Evolutionary conservation across 2,329 filamentous ascomycete species (phyloP), one percentile per base, ranked within the genome.

Genomic region (Chaetomium strumarium): DNA sequence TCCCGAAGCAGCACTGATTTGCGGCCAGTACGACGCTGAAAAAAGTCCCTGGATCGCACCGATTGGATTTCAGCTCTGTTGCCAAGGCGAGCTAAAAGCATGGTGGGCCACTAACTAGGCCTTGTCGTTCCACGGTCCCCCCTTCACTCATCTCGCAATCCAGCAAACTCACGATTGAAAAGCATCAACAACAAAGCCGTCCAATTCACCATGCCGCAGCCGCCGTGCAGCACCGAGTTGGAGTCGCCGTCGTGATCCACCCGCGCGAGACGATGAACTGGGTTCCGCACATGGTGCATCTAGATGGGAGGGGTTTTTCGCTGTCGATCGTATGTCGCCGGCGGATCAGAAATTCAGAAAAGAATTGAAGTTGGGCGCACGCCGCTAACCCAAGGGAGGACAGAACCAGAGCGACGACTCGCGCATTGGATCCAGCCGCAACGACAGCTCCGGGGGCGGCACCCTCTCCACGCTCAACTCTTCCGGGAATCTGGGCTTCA

Each of bases 401-500:
- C 53, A 67, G 64, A 65, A 64, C 47, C 45, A 66, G 45, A 60
- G 57, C 46, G 41, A 36, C 17, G 51, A 53, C 30, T 12, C 19
- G 8, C 16, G 51, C 2, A 41, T 53, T 19, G 51, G 51, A 12
- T 53, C 51, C 29, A 36, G 51, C 31, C 70, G 73, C 46, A 66
- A 74, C 39, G 66, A 72, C 48, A 70, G 70, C 59, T 64, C 67
- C 2, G 71, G 69, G 4, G 62, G 64, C 56, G 65, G 68, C 57
- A 71, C 71, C 34, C 42, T 74, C 47, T 64, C 66, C 58, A 67
- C 68, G 31, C 41, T 67, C 42, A 63, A 65, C 14, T 55, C 64
- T 14, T 60, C 59, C 24, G 63, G 64, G n/a, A 67, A 72, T 60
- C 65, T 77, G 13, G 66, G 80, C 42, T 70, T 70, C 62, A 83